phyloP scores from a whole-genome alignment of 129 eudicot species.

The Ambrosia trifida region DNA sequence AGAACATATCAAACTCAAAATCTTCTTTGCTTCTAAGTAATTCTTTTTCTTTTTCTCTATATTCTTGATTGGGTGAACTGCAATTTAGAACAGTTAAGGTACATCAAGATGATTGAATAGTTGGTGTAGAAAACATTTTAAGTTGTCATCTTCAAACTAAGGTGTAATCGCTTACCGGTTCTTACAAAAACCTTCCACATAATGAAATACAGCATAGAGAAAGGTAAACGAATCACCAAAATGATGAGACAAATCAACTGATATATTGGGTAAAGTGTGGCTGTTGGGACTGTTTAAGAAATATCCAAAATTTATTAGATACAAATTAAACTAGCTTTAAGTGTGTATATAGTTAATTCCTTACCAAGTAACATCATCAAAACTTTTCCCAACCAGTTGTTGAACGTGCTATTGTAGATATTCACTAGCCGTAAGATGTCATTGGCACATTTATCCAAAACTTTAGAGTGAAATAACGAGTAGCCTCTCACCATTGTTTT shows the following conservation, averaged over 20 bases:
- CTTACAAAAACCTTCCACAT: not conserved
- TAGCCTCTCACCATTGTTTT: too few species aligned
- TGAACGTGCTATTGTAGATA: too few species aligned
- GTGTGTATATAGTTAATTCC: not conserved
- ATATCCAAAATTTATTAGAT: not conserved
- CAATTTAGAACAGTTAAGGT: not conserved
- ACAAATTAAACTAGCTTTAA: not conserved
- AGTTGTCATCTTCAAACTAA: not conserved
- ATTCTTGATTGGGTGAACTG: not conserved
- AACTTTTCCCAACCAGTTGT: not conserved
- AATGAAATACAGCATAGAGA: not conserved
- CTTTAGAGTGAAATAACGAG: too few species aligned
- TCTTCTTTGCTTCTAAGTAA: not conserved
- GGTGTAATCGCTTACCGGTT: not conserved
- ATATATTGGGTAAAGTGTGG: not conserved
- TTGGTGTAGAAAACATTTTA: not conserved
- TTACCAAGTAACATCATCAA: constrained; percentile 13
- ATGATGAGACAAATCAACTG: not conserved
- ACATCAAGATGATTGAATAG: not conserved
- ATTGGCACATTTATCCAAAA: too few species aligned
- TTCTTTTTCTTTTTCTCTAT: not conserved
- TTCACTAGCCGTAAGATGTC: too few species aligned
- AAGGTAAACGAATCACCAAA: not conserved
- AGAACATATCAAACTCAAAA: not conserved
- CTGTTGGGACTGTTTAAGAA: not conserved